These are phyloP conservation scores for Phytophthora vignae DNA, from an alignment of 352 stramenopile species.

Conservation along the genomic window DNA sequence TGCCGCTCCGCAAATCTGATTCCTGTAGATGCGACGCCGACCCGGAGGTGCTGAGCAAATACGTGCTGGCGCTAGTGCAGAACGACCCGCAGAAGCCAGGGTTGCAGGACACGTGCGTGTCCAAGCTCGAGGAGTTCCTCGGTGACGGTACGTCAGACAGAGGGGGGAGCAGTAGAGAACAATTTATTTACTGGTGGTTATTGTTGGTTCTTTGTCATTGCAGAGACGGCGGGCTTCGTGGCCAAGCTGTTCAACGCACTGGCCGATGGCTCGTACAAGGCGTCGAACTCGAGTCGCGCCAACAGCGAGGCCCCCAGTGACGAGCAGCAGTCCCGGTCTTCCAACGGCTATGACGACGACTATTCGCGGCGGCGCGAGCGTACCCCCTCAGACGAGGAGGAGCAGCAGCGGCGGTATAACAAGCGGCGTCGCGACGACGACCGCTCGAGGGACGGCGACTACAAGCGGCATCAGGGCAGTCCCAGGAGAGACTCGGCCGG, in stretches of 20 bases:
- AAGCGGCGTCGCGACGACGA: slow-evolving; percentile 77
- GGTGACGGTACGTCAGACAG: slow-evolving; percentile 64
- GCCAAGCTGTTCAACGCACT: slow-evolving; percentile 74
- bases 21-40: slow-evolving; percentile 80
- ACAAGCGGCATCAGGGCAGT: slow-evolving; percentile 45
- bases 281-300: slow-evolving; percentile 20
- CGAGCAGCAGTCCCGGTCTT: slow-evolving; percentile 15
- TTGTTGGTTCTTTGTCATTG: slow-evolving; percentile 1
- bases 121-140: slow-evolving; percentile 88
- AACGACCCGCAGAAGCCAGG: slow-evolving; percentile 80
- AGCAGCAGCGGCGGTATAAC: slow-evolving; percentile 56
- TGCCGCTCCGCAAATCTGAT: neutral
- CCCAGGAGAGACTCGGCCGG: slow-evolving; percentile 37
- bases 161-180: no score
- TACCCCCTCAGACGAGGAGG: slow-evolving; percentile 58
- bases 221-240: slow-evolving; percentile 83
- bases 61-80: slow-evolving; percentile 87
- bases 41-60: slow-evolving; percentile 89
- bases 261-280: slow-evolving; percentile 67
- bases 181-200: slow-evolving; percentile 1
- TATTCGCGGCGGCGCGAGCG: slow-evolving; percentile 46
- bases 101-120: slow-evolving; percentile 71
- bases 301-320: slow-evolving; percentile 20
- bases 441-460: slow-evolving; percentile 38
- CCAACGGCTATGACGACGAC: slow-evolving; percentile 33